Percentiles rank a stretch among this genome's conserved stretches.
Conservation (phyloP, 1,139 yeast genomes). For the Schizosaccharomyces versatilis region DNA sequence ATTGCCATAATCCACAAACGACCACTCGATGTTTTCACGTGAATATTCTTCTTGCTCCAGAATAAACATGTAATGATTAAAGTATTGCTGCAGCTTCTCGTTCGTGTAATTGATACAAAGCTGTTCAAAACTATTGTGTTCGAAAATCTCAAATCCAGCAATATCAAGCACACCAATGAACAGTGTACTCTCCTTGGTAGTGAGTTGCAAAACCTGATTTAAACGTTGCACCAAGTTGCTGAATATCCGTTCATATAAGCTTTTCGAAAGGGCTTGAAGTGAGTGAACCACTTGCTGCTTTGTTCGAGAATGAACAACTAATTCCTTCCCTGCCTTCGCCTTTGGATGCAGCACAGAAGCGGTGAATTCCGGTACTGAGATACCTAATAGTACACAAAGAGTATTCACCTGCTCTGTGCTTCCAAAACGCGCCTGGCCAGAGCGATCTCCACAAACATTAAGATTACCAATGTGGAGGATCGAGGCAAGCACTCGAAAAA, state of each 20-base stretch:
- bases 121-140: conserved; percentile 82
- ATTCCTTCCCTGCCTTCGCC: conserved; percentile 80
- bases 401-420: conserved; percentile 30
- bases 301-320: conserved; percentile 57
- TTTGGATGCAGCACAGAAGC: conserved; percentile 50
- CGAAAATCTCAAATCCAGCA: conserved; percentile 92
- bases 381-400: conserved; percentile 44
- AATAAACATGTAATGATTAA: conserved; percentile 93
- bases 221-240: conserved; percentile 55
- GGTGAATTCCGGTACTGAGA: conserved; percentile 33
- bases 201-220: conserved; percentile 40
- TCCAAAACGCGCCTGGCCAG: conserved; percentile 51
- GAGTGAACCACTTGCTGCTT: conserved; percentile 63
- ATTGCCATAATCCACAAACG: conserved; percentile 88
- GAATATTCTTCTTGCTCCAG: conserved; percentile 89
- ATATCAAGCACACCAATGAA: conserved; percentile 89
- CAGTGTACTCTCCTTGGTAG: conserved; percentile 17
- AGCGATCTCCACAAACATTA: conserved; percentile 42
- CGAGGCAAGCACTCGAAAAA: conserved; percentile 49
- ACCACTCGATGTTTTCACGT: conserved; percentile 88
- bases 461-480: conserved; percentile 74
- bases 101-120: conserved; percentile 90
- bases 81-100: conserved; percentile 87
- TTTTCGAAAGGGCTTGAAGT: conserved; percentile 70
- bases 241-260: conserved; percentile 66